phyloP scores from a whole-genome alignment of 2,329 filamentous ascomycete species.

The Aspergillus fumigatiaffinis region DNA sequence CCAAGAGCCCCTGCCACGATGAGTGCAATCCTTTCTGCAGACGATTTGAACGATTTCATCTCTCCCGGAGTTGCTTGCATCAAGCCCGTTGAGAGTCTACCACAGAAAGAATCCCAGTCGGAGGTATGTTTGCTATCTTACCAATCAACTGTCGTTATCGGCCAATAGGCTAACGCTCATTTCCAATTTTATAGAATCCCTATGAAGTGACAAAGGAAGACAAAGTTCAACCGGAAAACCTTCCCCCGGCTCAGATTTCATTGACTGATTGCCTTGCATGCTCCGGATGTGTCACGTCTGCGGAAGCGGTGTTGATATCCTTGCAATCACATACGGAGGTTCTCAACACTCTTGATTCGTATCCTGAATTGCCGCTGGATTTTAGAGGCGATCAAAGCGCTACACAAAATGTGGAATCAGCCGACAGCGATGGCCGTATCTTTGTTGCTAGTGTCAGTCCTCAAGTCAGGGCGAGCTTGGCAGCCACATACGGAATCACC shows the following conservation, averaged over 20 bases:
- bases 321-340: slow-evolving; percentile 93
- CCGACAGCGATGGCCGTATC: slow-evolving; percentile 57
- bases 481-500: slow-evolving; percentile 73
- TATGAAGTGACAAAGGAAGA: slow-evolving; percentile 96
- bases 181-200: slow-evolving; percentile 42
- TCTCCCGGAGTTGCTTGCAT: slow-evolving; percentile 96
- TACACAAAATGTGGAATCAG: slow-evolving; percentile 44
- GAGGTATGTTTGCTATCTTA: slow-evolving; percentile 35
- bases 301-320: slow-evolving; percentile 93
- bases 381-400: slow-evolving; percentile 17
- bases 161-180: slow-evolving; percentile 16
- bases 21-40: slow-evolving; percentile 94
- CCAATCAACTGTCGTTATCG: background rate
- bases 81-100: slow-evolving; percentile 91
- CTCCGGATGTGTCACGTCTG: slow-evolving; percentile 94
- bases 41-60: slow-evolving; percentile 99
- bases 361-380: slow-evolving; percentile 40
- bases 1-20: slow-evolving; percentile 50
- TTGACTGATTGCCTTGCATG: slow-evolving; percentile 96
- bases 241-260: slow-evolving; percentile 81
- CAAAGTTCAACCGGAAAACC: slow-evolving; percentile 55
- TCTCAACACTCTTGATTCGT: slow-evolving; percentile 70
- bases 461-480: slow-evolving; percentile 83
- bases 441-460: slow-evolving; percentile 93
- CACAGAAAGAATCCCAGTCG: slow-evolving; percentile 52